Evolutionary conservation across 345 rosid genomes (phyloP), one percentile per base, ranked within the genome.

Genomic region (Sisymbrium irio): DNA sequence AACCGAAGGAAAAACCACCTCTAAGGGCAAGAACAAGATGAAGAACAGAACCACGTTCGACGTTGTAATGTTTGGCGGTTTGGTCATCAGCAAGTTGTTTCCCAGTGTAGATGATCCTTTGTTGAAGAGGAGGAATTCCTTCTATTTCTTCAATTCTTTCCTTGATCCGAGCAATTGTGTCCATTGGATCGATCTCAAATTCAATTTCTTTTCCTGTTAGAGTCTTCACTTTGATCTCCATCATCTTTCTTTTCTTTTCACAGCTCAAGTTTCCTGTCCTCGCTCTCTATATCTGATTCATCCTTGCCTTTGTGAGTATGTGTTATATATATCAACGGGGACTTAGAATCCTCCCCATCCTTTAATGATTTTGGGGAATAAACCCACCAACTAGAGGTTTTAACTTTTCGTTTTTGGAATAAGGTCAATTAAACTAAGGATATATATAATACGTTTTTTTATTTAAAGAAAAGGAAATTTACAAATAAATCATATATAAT

Each of bases 161-260:
- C 27, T 71, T 71, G 51, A 71, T 71, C 30, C n/a, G 3, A 2
- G 8, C 27, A 2, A 61, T 49, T 8, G 20, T 37, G 7, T 71
- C 75, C 61, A 9, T 28, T 61, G 20, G 15, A 37, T 71, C 61
- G 4, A 71, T 61, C 41, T 50, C 61, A 0, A 71, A 15, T 22
- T 1, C 19, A 0, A 50, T 37, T 37, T 71, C 53, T 27, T 61
- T 49, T 0, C 68, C 68, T 18, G 60, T 50, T 28, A 61, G 37
- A 22, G 60, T 61, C 40, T 50, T 61, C 68, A 71, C 68, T 61
- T 71, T 71, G 51, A 71, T 61, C 51, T 59, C 18, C 47, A 71
- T 71, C 47, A 71, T 71, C n/a, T 12, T 15, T 60, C 25, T 46
- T 36, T 62, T 62, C 9, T 19, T 41, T 42, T n/a, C n/a, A n/a